A percentile compares a stretch with the other conserved stretches of the same genome.
phyloP scores from a whole-genome alignment of 257 asterid genomes.

The Jaltomata sinuosa region DNA sequence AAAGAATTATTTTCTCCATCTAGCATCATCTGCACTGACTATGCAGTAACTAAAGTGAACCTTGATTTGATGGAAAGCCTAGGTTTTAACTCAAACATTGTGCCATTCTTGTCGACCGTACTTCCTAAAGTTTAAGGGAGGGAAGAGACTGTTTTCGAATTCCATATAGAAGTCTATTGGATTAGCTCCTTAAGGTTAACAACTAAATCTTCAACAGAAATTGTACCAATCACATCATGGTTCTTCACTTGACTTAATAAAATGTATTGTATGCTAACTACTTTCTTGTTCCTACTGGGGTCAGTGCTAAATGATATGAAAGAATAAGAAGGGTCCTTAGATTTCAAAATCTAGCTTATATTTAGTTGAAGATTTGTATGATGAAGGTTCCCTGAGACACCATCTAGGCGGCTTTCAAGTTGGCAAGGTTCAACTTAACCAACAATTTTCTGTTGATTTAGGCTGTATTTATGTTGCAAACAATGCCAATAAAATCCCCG shows the following conservation, averaged over 20 bases:
- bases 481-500: not conserved
- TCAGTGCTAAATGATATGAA: not conserved
- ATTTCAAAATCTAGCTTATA: not conserved
- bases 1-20: not conserved
- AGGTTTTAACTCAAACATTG: not conserved
- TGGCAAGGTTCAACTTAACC: not conserved
- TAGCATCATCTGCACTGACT: not conserved
- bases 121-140: not conserved
- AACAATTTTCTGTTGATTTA: not conserved
- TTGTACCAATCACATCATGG: not conserved
- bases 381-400: not conserved
- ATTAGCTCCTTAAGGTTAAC: not conserved
- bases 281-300: not conserved
- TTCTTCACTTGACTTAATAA: not conserved
- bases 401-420: not conserved
- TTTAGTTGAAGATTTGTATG: not conserved
- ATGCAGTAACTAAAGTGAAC: not conserved
- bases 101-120: not conserved
- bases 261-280: not conserved
- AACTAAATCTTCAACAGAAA: not conserved
- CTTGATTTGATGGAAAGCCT: not conserved
- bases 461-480: not conserved
- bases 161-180: not conserved
- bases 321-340: not conserved
- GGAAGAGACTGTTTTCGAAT: not conserved